Conservation (phyloP, 495 filamentous ascomycete species). For the Hypoxylon fuscum region DNA sequence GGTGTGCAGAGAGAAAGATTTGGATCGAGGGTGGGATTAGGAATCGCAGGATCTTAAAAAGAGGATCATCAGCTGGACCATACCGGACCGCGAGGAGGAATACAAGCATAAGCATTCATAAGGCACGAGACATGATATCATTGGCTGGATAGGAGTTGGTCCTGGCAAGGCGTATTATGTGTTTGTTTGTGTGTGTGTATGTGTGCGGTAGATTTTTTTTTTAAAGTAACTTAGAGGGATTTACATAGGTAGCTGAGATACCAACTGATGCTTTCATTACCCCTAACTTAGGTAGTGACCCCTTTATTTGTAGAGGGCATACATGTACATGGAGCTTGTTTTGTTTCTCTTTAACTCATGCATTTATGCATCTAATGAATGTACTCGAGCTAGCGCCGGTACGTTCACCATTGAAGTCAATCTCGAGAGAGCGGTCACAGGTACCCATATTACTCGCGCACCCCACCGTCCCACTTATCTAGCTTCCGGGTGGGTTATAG, state of each 20-base stretch:
- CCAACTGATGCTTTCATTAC: conserved; percentile 16
- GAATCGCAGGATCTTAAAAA: conserved; percentile 44
- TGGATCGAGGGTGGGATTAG: conserved; percentile 43
- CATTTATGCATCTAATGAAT: background rate
- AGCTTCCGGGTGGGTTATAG: no score
- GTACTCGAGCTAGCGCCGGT: background rate
- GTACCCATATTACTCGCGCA: no score
- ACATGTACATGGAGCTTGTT: background rate
- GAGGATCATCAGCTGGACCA: conserved; percentile 2
- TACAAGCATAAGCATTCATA: conserved; percentile 17
- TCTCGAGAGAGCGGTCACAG: no score
- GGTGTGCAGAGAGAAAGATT: conserved; percentile 33
- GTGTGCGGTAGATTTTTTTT: background rate
- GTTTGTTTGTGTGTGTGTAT: conserved; percentile 2
- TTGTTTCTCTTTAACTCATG: background rate
- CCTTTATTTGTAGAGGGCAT: background rate
- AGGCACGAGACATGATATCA: conserved; percentile 20
- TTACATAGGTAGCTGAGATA: conserved; percentile 36
- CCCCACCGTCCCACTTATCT: no score
- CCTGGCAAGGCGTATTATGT: conserved; percentile 24
- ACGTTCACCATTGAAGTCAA: no score
- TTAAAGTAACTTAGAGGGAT: conserved; percentile 13
- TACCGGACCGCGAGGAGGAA: background rate
- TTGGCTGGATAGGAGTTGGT: conserved; percentile 27
- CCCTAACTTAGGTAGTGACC: background rate